phyloP scores from a whole-genome alignment of 345 rosid genomes.

The Dipteronia dyeriana region DNA sequence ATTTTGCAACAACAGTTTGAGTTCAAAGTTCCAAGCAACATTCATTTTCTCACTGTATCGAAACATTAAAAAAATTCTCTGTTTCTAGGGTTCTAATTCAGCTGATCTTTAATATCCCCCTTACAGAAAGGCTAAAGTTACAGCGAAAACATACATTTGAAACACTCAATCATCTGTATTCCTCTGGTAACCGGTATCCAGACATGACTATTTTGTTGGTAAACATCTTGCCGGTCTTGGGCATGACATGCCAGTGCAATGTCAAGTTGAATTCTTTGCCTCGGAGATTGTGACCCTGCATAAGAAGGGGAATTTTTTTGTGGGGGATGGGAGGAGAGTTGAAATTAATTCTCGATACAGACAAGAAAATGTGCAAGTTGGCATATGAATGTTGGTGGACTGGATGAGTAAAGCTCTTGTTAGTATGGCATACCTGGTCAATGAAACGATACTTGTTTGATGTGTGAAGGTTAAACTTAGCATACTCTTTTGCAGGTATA shows the following conservation, averaged over 20 bases:
- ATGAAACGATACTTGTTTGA: slow-evolving; percentile 90
- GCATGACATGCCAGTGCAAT: slow-evolving; percentile 96
- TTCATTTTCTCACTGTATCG: background rate
- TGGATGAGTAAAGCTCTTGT: background rate
- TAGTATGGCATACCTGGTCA: slow-evolving; percentile 65
- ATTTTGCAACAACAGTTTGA: background rate
- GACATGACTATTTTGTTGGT: slow-evolving; percentile 71
- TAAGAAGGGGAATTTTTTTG: background rate
- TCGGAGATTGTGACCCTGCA: slow-evolving; percentile 78
- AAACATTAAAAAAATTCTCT: slow-evolving; percentile 5
- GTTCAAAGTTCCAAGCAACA: slow-evolving; percentile 4
- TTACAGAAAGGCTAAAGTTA: slow-evolving; percentile 30
- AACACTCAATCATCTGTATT: slow-evolving; percentile 53
- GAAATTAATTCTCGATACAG: slow-evolving; percentile 8
- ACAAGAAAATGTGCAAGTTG: background rate
- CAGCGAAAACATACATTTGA: slow-evolving; percentile 20
- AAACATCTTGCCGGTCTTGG: slow-evolving; percentile 92
- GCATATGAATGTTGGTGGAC: background rate
- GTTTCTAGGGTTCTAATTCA: slow-evolving; percentile 12
- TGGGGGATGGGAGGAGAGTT: background rate
- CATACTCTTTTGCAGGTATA: slow-evolving; percentile 76
- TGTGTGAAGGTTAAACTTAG: slow-evolving; percentile 71
- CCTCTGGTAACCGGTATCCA: slow-evolving; percentile 76
- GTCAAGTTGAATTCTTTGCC: slow-evolving; percentile 88
- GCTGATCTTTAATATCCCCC: slow-evolving; percentile 12